Conservation (phyloP, 2,329 filamentous ascomycete species). For the Aspergillus sp. region DNA sequence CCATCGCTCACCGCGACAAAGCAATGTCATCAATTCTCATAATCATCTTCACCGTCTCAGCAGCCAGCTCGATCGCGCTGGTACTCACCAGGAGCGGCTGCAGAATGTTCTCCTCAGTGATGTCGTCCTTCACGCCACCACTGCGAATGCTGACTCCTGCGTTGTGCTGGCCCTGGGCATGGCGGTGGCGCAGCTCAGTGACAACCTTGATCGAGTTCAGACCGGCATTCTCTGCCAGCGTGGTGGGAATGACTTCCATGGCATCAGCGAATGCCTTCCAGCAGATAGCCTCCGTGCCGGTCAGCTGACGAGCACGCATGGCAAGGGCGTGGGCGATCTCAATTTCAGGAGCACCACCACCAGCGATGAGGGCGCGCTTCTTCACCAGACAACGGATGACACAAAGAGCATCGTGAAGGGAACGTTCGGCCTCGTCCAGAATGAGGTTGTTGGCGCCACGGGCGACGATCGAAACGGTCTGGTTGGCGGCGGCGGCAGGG, state of each 20-base stretch:
- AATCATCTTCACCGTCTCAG: conserved; percentile 98
- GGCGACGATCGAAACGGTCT: conserved; percentile 92
- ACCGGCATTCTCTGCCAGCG: conserved; percentile 93
- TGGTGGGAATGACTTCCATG: conserved; percentile 95
- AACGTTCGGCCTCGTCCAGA: conserved; percentile 94
- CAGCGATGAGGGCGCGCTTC: conserved; percentile 98
- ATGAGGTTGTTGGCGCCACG: conserved; percentile 93
- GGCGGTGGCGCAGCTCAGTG: conserved; percentile 88
- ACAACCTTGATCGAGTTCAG: conserved; percentile 99
- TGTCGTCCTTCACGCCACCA: conserved; percentile 94
- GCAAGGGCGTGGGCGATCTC: conserved; percentile 88
- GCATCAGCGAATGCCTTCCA: conserved; percentile 99
- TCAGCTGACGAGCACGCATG: conserved; percentile 77
- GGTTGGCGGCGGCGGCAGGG: conserved; percentile 57
- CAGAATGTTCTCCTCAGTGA: conserved; percentile 93
- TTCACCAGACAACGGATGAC: conserved; percentile 97
- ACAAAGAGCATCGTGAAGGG: conserved; percentile 94
- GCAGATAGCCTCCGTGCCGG: conserved; percentile 94
- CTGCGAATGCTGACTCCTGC: conserved; percentile 98
- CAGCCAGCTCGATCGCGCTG: conserved; percentile 93
- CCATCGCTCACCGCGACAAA: conserved; percentile 47
- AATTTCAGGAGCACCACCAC: conserved; percentile 93
- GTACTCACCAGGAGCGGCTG: conserved; percentile 96
- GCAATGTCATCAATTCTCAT: conserved; percentile 69
- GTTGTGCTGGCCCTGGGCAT: conserved; percentile 92